Percentiles rank a stretch among this genome's conserved stretches.
These are phyloP conservation scores for Calonectria hongkongensis DNA, from an alignment of 2,329 filamentous ascomycete species.

Conservation along the genomic window DNA sequence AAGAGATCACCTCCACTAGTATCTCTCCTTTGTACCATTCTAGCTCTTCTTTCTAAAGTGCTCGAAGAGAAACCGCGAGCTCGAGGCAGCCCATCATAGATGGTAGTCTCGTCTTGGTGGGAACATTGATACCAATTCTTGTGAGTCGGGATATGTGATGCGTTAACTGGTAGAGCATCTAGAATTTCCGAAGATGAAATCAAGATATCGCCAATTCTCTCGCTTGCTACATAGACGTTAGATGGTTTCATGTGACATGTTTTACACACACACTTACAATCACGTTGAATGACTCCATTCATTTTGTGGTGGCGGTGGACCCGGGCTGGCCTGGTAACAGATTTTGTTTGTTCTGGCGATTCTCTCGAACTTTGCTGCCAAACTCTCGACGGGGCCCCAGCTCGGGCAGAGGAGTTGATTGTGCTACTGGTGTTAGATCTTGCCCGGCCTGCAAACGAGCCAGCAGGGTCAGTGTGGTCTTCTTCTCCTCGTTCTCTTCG, in stretches of 20 bases:
- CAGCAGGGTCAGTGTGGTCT: conserved; percentile 59
- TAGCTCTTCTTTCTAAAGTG: conserved; percentile 42
- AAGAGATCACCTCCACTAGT: conserved; percentile 51
- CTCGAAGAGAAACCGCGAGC: conserved; percentile 53
- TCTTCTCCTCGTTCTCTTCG: conserved; percentile 60
- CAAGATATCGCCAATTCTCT: conserved; percentile 49
- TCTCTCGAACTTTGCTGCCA: conserved; percentile 38
- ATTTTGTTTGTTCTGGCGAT: conserved; percentile 6
- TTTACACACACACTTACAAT: conserved; percentile 45
- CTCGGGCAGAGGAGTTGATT: conserved; percentile 50
- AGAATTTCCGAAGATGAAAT: conserved; percentile 54
- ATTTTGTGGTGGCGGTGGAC: conserved; percentile 39
- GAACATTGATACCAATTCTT: conserved; percentile 43
- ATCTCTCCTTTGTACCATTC: conserved; percentile 31
- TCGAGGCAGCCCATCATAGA: conserved; percentile 42
- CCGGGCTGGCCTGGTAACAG: conserved; percentile 42
- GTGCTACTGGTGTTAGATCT: conserved; percentile 59
- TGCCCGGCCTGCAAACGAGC: conserved; percentile 54
- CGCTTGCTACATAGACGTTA: conserved; percentile 47
- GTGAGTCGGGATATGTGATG: conserved; percentile 31
- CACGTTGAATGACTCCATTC: conserved; percentile 38
- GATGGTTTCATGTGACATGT: no score
- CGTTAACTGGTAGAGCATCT: conserved; percentile 43
- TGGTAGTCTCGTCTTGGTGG: conserved; percentile 33
- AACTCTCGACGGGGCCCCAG: conserved; percentile 54